Base-by-base conservation (phyloP, 1,139 yeast genomes). In the Taiozyma sp. region DNA sequence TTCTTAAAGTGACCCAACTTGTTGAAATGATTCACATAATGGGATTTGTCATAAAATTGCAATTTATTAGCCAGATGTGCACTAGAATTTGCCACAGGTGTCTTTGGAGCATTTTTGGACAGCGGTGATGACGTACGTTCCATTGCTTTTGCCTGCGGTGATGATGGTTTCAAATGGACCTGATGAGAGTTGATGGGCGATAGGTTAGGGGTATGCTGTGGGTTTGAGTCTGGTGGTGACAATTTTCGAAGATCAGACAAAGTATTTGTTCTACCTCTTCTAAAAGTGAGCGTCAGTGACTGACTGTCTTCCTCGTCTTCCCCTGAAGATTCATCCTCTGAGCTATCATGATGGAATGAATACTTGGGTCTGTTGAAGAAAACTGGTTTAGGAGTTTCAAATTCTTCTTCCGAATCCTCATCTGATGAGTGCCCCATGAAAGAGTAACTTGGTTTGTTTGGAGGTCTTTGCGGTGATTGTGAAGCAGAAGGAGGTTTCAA, bases 11-110 rank as follows among this genome's bases (percentile, higher is more conserved):
- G 60, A 1, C 79, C 72, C 44, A 29, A 9, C 51, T 75, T 76
- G 52, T 69, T 72, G 59, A 76, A 76, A 56, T 77, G 81, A 54
- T 77, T 77, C 50, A 72, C 73, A 60, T 67, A 76, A 6, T 46
- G 49, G 13, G 30, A 42, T 6, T 43, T 34, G 5, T 50, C 47
- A 4, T 37, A 35, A 24, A 40, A 40, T 16, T 13, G 16, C 13
- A 22, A 6, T 19, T 45, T 47, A 9, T 48, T 48, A 4, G 42
- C 51, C 51, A 64, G 45, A 50, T 66, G 70, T 0, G 69, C 66
- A 50, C 59, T 61, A 3, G 58, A 47, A 6, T 62, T 64, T 4
- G 69, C 62, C 30, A 55, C 50, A n/a, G 64, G 63, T 0, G 66
- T 59, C 32, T 60, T 52, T 22, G 70, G 70, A 6, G 69, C 70